phyloP scores from a whole-genome alignment of 768 basidiomycete species.

The Russula emetica region DNA sequence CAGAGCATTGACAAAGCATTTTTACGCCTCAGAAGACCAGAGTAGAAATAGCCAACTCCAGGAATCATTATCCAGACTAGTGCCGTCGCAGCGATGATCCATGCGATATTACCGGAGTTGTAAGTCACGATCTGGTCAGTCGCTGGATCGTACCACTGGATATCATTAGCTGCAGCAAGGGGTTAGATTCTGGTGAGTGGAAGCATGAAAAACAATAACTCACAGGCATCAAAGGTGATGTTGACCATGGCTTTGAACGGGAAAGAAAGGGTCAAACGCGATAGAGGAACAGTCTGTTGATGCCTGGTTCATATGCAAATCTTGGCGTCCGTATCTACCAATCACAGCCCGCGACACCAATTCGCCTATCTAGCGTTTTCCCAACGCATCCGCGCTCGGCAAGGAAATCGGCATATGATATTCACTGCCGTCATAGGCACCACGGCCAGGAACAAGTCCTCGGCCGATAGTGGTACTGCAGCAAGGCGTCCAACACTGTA shows the following conservation, averaged over 20 bases:
- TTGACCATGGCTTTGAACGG: conserved; percentile 31
- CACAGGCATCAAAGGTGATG: conserved; percentile 31
- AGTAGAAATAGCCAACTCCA: conserved; percentile 81
- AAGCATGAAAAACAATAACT: not conserved
- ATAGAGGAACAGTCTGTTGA: not conserved
- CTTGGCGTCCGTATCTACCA: conserved; percentile 20
- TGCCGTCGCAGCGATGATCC: conserved; percentile 69
- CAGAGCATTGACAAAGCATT: conserved; percentile 91
- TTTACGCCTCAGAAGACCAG: conserved; percentile 86
- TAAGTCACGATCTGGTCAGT: conserved; percentile 36
- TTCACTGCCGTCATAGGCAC: conserved; percentile 1
- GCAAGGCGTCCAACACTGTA: not conserved
- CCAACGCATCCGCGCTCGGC: conserved; percentile 5
- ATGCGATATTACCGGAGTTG: conserved; percentile 64
- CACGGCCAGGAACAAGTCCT: not conserved
- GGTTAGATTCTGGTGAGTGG: not conserved
- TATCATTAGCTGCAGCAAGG: conserved; percentile 37
- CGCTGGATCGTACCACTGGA: conserved; percentile 34
- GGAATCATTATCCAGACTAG: conserved; percentile 69
- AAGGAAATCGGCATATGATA: not conserved
- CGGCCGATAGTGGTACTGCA: not conserved
- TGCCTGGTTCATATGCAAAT: conserved; percentile 8
- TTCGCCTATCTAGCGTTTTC: not conserved
- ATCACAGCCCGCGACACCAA: conserved; percentile 3
- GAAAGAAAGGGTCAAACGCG: not conserved